phyloP scores from a whole-genome alignment of 306 rosid genomes.

The Gillenia trifoliata region DNA sequence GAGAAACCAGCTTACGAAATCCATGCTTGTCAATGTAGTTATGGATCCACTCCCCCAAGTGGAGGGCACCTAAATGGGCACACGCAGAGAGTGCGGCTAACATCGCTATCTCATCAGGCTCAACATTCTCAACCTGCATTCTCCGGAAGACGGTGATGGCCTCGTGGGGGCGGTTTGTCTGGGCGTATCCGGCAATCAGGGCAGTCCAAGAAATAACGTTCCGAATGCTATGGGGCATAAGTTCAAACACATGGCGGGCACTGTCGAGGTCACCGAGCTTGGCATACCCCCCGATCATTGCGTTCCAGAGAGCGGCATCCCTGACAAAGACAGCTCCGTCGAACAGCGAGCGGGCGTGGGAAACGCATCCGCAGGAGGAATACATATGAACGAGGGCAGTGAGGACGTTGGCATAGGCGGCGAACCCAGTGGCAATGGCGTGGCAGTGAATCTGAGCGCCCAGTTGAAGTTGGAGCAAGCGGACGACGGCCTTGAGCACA shows the following conservation, averaged over 20 bases:
- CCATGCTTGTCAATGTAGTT: constrained; percentile 40
- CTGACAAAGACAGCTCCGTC: constrained; percentile 20
- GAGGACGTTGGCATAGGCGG: constrained; percentile 20
- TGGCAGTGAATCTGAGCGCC: constrained; percentile 53
- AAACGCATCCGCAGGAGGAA: constrained; percentile 36
- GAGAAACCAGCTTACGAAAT: constrained; percentile 32
- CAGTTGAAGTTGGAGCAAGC: constrained; percentile 1
- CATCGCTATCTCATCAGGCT: constrained; percentile 56
- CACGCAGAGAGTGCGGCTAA: constrained; percentile 66
- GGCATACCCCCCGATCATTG: constrained; percentile 53
- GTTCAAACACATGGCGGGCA: constrained; percentile 51
- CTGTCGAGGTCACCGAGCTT: constrained; percentile 43
- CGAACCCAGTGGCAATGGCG: constrained; percentile 38
- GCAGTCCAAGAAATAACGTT: constrained; percentile 64
- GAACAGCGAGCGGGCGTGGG: constrained; percentile 48
- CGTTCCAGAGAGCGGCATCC: constrained; percentile 43
- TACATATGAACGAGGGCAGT: constrained; percentile 54
- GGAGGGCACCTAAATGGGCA: constrained; percentile 65
- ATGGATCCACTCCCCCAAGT: constrained; percentile 63
- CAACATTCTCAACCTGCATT: constrained; percentile 54
- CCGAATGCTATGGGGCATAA: constrained; percentile 35
- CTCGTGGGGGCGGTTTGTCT: constrained; percentile 37
- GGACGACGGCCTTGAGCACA: constrained; percentile 47
- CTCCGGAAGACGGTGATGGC: constrained; percentile 44
- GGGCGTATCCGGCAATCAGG: constrained; percentile 48